Conservation (phyloP, 768 basidiomycete species). For the Mycena olivaceomarginata region DNA sequence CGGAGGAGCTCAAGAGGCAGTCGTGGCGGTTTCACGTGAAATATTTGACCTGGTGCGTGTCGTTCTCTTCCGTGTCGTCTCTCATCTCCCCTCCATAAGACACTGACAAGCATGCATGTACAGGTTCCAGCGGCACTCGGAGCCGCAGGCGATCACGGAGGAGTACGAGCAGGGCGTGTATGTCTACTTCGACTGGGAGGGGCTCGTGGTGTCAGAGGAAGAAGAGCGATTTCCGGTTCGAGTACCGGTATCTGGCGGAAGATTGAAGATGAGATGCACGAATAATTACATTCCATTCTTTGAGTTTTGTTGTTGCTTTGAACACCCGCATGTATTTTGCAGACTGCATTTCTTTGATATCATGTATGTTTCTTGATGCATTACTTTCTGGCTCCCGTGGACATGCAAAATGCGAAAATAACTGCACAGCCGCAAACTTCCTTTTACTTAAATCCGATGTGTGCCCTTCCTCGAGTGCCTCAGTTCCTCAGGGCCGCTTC, state of each 20-base stretch:
- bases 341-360: conserved; percentile 5
- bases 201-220: conserved; percentile 98
- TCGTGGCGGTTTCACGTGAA: conserved; percentile 99
- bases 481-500: too few relatives aligned
- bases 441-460: too few relatives aligned
- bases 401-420: too few relatives aligned
- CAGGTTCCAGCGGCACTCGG: conserved; percentile 92
- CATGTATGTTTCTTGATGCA: background rate
- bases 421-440: too few relatives aligned
- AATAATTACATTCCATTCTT: conserved; percentile 49
- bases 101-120: background rate
- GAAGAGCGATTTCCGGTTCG: conserved; percentile 98
- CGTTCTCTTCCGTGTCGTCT: background rate
- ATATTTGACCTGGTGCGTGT: conserved; percentile 93
- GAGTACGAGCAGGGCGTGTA: conserved; percentile 99
- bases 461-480: too few relatives aligned
- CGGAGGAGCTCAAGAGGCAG: conserved; percentile 96
- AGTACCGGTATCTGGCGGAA: conserved; percentile 96
- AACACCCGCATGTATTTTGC: conserved; percentile 9
- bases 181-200: conserved; percentile 99
- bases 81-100: background rate
- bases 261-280: conserved; percentile 67
- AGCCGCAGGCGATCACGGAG: conserved; percentile 98
- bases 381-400: background rate
- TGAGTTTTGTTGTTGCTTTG: background rate